Base-by-base conservation (phyloP, 2,329 filamentous ascomycete species). In the Dactylellina parvicollis region DNA sequence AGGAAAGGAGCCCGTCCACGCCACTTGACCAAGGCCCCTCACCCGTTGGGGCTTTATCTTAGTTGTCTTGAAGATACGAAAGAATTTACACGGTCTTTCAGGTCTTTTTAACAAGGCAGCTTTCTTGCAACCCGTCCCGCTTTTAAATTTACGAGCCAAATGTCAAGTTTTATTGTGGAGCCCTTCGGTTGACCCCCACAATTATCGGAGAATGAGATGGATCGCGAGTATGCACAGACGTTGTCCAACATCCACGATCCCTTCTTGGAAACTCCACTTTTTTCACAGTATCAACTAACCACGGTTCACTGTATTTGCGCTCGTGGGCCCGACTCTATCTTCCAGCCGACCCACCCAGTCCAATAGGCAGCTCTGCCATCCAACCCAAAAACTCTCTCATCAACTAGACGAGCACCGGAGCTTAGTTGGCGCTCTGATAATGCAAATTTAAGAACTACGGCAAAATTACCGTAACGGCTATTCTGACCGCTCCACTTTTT, bases 401-500 rank as follows among this genome's bases (percentile, higher is more conserved):
- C 40, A 62, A 42, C 30, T 57, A 65, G 50, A 64, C 59, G 44
- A 65, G 59, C 20, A 20, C 26, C 40, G 57, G 60, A 69, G 30
- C 40, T 69, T 60, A 69, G 40, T 22, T 69, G 55, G 64, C 44
- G 55, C 55, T 54, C 55, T 60, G 36, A 54, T 55, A 72, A 60
- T 72, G 40, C 67, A 60, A 64, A 52, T 71, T 55, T 71, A 38
- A 62, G 20, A 54, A 22, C 16, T 24, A 72, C 52, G 66, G 59
- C 66, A 54, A 65, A 72, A 72, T 72, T 54, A 56, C 59, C 44
- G 3, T 72, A 64, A 65, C 67, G 67, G 67, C 67, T 72, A 72
- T 65, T n/a, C 50, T 69, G 55, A 32, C n/a, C 12, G 64, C 46
- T 56, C 52, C 62, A 59, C 62, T 34, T 52, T 56, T 16, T 30